Evolutionary conservation across 768 basidiomycete genomes (phyloP).

Genomic region (Trametes sanguinea): DNA sequence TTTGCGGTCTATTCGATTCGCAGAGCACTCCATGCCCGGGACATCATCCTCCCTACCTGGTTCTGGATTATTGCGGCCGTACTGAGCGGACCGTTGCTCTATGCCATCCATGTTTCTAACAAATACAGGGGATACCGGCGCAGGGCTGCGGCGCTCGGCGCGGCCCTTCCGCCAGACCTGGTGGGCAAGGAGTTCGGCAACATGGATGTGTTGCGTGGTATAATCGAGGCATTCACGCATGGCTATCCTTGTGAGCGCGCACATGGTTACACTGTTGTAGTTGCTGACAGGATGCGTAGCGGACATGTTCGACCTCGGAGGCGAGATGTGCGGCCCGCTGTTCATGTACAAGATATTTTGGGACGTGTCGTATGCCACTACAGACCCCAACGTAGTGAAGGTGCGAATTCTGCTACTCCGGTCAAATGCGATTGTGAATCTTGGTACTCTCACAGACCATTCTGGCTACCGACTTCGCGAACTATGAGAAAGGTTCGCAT

Average conservation of each 20-base stretch:
- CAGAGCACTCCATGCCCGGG: not conserved
- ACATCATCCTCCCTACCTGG: slow-evolving; percentile 14
- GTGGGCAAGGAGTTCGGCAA: slow-evolving; percentile 38
- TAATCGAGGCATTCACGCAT: slow-evolving; percentile 25
- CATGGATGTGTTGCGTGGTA: slow-evolving; percentile 34
- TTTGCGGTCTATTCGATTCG: slow-evolving; percentile 1
- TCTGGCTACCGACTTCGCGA: slow-evolving; percentile 46
- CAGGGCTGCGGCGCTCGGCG: slow-evolving; percentile 20
- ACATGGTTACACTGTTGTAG: not conserved
- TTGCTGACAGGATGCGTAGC: not conserved
- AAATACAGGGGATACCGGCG: slow-evolving; percentile 8
- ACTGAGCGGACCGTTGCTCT: slow-evolving; percentile 13
- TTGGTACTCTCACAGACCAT: slow-evolving; percentile 33
- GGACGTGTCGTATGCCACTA: slow-evolving; percentile 23
- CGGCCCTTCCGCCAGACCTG: slow-evolving; percentile 31
- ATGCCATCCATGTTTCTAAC: slow-evolving; percentile 2
- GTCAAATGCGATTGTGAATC: not conserved
- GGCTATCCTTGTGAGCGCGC: slow-evolving; percentile 40
- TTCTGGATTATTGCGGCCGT: slow-evolving; percentile 8
- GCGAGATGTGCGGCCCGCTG: slow-evolving; percentile 27
- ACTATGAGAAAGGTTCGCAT: slow-evolving; percentile 45
- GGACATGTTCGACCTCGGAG: slow-evolving; percentile 26
- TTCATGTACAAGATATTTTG: slow-evolving; percentile 26
- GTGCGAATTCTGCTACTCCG: slow-evolving; percentile 17
- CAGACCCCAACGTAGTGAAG: slow-evolving; percentile 36